A percentile compares a stretch with the other conserved stretches of the same genome.
phyloP scores from a whole-genome alignment of 1,139 yeast genomes.

The Geotrichum siamense region DNA sequence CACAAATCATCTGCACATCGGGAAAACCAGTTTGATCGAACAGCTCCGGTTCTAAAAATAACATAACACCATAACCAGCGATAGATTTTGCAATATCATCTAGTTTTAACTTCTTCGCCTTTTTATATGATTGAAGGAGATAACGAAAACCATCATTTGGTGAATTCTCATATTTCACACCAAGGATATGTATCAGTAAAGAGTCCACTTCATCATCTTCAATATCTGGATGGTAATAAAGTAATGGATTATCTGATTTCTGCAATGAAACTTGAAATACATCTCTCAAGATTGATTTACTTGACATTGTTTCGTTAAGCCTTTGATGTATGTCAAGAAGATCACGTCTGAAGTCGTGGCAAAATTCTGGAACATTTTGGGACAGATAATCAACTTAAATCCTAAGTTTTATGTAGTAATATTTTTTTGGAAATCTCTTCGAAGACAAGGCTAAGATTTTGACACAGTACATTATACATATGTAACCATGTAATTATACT shows the following conservation, averaged over 20 bases:
- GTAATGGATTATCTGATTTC: not conserved
- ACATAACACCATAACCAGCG: constrained; percentile 38
- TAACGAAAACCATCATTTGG: not conserved
- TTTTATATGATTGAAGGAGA: not conserved
- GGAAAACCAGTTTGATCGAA: constrained; percentile 5
- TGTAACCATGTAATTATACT: no score
- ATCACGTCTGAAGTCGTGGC: no score
- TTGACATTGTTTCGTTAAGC: constrained; percentile 4
- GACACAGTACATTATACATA: no score
- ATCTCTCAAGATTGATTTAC: not conserved
- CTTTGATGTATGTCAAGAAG: no score
- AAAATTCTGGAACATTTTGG: no score
- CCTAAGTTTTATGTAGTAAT: no score
- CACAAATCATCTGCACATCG: not conserved
- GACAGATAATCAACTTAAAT: no score
- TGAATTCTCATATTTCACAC: not conserved
- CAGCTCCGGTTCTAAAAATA: constrained; percentile 5
- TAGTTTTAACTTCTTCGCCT: not conserved
- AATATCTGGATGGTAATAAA: constrained; percentile 1
- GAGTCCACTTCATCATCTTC: not conserved
- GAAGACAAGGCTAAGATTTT: no score
- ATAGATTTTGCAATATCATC: constrained; percentile 1
- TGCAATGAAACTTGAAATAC: not conserved
- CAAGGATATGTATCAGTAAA: not conserved
- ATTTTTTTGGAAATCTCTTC: no score